phyloP scores from a whole-genome alignment of 352 stramenopile genomes.

The Globisporangium acanthophoron region DNA sequence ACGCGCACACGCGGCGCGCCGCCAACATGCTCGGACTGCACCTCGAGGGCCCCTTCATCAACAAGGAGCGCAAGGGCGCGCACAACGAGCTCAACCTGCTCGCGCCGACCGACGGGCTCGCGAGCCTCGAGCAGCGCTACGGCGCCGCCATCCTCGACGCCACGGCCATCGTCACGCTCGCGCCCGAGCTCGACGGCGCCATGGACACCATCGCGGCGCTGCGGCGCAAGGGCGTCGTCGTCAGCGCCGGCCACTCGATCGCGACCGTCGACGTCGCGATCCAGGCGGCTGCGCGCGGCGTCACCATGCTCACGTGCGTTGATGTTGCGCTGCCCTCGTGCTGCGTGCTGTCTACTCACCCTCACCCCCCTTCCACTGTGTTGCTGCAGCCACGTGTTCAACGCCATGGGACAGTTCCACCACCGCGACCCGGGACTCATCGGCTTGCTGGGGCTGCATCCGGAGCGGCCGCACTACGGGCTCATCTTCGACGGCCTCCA shows the following conservation, averaged over 20 bases:
- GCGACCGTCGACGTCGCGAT: slow-evolving; percentile 68
- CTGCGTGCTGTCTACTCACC: neutral
- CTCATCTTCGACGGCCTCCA: slow-evolving; percentile 89
- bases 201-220: slow-evolving; percentile 19
- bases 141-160: slow-evolving; percentile 33
- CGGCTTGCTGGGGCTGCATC: slow-evolving; percentile 62
- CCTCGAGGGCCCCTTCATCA: slow-evolving; percentile 90
- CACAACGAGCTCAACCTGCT: slow-evolving; percentile 64
- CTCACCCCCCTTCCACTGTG: neutral
- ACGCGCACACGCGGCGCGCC: slow-evolving; percentile 21
- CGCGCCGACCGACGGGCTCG: slow-evolving; percentile 29
- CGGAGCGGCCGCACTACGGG: slow-evolving; percentile 58
- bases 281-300: slow-evolving; percentile 50
- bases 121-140: slow-evolving; percentile 49
- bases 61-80: slow-evolving; percentile 63
- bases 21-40: slow-evolving; percentile 84
- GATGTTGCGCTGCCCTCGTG: neutral
- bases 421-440: slow-evolving; percentile 88
- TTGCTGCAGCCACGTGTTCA: slow-evolving; percentile 75
- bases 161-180: slow-evolving; percentile 82
- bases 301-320: slow-evolving; percentile 77
- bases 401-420: slow-evolving; percentile 90
- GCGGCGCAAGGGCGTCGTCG: slow-evolving; percentile 30
- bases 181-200: slow-evolving; percentile 77
- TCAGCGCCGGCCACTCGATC: slow-evolving; percentile 73